phyloP scores from a whole-genome alignment of 2,329 filamentous ascomycete genomes.

The Karstenula rhodostoma region DNA sequence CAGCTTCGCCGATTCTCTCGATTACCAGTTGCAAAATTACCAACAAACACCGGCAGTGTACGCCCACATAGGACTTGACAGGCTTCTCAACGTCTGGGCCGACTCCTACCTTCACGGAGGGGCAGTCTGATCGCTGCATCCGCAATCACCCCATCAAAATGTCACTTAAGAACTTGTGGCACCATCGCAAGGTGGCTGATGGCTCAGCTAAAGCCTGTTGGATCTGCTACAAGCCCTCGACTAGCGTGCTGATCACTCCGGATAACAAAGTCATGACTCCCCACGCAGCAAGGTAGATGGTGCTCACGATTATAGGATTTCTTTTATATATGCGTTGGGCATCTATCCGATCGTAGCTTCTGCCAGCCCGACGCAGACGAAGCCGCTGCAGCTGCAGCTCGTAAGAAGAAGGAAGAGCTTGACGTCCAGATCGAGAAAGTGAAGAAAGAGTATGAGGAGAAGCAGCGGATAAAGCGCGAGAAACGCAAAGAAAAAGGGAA shows the following conservation, averaged over 20 bases:
- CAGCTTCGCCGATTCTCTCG: neutral
- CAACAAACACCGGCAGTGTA: neutral
- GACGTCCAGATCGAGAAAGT: constrained; percentile 58
- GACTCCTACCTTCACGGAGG: neutral
- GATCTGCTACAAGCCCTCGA: constrained; percentile 88
- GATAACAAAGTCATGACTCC: constrained; percentile 76
- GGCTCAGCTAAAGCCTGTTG: constrained; percentile 84
- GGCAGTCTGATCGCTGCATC: neutral
- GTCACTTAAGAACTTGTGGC: constrained; percentile 77
- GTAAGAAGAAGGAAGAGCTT: constrained; percentile 61
- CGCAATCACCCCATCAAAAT: constrained; percentile 19
- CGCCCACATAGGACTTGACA: neutral
- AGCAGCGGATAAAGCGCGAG: constrained; percentile 66
- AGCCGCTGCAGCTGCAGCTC: constrained; percentile 63
- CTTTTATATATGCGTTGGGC: constrained; percentile 87
- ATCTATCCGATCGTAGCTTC: constrained; percentile 85
- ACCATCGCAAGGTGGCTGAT: constrained; percentile 86
- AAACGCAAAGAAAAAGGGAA: constrained; percentile 56
- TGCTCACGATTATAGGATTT: constrained; percentile 68
- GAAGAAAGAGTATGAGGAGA: constrained; percentile 60
- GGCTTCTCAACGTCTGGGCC: neutral
- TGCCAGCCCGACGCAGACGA: constrained; percentile 77
- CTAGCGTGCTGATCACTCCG: constrained; percentile 85
- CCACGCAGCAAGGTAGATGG: neutral
- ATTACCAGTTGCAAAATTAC: neutral